Base-by-base conservation (phyloP, 1,139 yeast species). In the Geotrichum phurueaensis region DNA sequence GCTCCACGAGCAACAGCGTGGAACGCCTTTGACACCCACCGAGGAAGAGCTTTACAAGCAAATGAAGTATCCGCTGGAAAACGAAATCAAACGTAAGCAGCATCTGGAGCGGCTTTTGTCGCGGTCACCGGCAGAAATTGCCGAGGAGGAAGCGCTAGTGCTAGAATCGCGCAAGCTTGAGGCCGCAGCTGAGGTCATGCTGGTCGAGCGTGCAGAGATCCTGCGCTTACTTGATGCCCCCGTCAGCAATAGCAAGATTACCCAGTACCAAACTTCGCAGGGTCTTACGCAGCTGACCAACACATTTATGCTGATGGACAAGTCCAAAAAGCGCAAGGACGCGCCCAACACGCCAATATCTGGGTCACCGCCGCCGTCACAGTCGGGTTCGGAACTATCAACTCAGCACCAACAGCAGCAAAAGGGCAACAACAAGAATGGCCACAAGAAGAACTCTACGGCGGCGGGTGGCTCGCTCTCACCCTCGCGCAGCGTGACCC, bases 71-170 rank as follows among this genome's bases (percentile, higher is more conserved):
- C 84, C 89, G 43, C 86, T 85, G 66, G 79, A 75, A 27, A 84
- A 83, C 65, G 99, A 95, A 71, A 65, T 81, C 27, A 89, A 86
- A 66, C 82, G 99, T 66, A 94, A 92, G 68, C 83, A 83, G 59
- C 94, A 94, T 70, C 76, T 94, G 58, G 87, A 86, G 67, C 83
- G 89, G 65, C 77, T 94, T 39, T 78, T 94, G 54, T 84, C 84
- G 60, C 79, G 99, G 67, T 86, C 95, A 2, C 97, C 99, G 0
- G 96, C 97, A 0, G 99, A 94, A 71, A 89, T 94, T 51, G 98
- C 99, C 0, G 99, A 94, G 73, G 99, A 94, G 73, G 98, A 95
- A 72, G 90, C 96, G 0, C 78, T 94, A 58, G 90, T 94, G 2
- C 85, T 92, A 54, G 99, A 94, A 71, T 96, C 98, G 1, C 83